Evolutionary conservation across 163 green algal species (phyloP).

Genomic region (Scenedesmus sp.): DNA sequence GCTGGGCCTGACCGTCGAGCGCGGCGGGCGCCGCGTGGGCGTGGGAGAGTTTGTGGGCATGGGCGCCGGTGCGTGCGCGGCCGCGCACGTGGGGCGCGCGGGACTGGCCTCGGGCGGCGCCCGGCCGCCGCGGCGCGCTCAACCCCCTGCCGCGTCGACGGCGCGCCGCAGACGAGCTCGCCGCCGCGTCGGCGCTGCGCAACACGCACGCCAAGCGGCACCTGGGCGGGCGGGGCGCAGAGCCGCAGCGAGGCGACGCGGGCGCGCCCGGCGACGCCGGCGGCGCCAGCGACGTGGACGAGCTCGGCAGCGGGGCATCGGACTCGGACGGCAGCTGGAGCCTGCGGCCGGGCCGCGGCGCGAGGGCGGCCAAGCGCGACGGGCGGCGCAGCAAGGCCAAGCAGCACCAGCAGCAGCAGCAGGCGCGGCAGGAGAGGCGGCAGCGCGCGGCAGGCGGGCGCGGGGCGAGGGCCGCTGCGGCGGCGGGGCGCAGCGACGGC

Average conservation of each 20-base stretch:
- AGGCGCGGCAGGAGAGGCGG: conserved; percentile 21
- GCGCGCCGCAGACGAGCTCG: conserved; percentile 47
- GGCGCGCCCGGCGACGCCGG: not conserved
- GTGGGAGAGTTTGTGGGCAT: conserved; percentile 27
- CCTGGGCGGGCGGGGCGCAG: conserved; percentile 23
- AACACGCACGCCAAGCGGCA: conserved; percentile 63
- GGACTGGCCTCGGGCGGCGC: not conserved
- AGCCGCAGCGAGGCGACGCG: conserved; percentile 1
- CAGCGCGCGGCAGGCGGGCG: not conserved
- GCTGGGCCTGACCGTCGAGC: conserved; percentile 29
- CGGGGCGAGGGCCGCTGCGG: not conserved
- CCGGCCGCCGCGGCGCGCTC: not conserved
- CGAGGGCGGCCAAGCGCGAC: conserved; percentile 1
- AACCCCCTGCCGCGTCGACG: no score
- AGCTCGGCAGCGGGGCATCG: not conserved
- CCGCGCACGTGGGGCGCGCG: no score
- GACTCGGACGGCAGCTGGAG: conserved; percentile 20
- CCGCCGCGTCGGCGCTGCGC: conserved; percentile 42
- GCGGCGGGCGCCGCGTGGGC: not conserved
- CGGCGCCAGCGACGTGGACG: not conserved
- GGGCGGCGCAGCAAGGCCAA: not conserved
- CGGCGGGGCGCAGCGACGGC: no score
- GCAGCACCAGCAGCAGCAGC: conserved; percentile 18
- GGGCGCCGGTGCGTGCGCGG: conserved; percentile 13
- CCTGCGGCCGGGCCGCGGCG: not conserved